phyloP scores from a whole-genome alignment of 129 eudicot species.

The Calendula officinalis region DNA sequence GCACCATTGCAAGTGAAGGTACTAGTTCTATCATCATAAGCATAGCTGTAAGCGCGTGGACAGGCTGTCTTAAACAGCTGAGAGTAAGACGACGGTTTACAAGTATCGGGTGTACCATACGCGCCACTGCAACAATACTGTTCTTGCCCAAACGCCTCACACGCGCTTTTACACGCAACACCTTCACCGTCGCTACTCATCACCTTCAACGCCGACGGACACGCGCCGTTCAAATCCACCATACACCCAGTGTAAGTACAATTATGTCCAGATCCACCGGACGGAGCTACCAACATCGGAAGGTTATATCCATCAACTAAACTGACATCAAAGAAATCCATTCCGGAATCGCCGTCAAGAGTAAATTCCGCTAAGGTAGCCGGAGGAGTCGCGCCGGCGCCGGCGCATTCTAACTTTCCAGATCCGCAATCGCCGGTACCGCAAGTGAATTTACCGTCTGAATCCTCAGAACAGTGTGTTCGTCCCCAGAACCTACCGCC shows the following conservation, averaged over 20 bases:
- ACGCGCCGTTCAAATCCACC: constrained; percentile 69
- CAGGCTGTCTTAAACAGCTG: constrained; percentile 70
- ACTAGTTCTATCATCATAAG: constrained; percentile 77
- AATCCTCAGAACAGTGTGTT: constrained; percentile 58
- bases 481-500: constrained; percentile 90
- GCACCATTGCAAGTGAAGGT: constrained; percentile 86
- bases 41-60: constrained; percentile 89
- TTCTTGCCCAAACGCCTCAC: constrained; percentile 60
- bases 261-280: constrained; percentile 65
- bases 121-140: constrained; percentile 92
- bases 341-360: constrained; percentile 57
- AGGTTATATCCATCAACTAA: constrained; percentile 89
- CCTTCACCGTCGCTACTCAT: constrained; percentile 41
- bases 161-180: constrained; percentile 97
- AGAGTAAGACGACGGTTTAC: constrained; percentile 73
- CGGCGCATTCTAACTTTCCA: constrained; percentile 69
- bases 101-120: constrained; percentile 62
- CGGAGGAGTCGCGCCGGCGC: constrained; percentile 66
- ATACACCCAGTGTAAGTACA: constrained; percentile 74
- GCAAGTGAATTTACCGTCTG: constrained; percentile 68
- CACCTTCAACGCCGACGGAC: constrained; percentile 78
- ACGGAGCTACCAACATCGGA: constrained; percentile 74
- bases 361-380: constrained; percentile 85
- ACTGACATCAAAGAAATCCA: constrained; percentile 85
- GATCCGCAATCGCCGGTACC: constrained; percentile 81